Evolutionary conservation across 805 yeast species (phyloP).

Genomic region (Lachancea meyersii): DNA sequence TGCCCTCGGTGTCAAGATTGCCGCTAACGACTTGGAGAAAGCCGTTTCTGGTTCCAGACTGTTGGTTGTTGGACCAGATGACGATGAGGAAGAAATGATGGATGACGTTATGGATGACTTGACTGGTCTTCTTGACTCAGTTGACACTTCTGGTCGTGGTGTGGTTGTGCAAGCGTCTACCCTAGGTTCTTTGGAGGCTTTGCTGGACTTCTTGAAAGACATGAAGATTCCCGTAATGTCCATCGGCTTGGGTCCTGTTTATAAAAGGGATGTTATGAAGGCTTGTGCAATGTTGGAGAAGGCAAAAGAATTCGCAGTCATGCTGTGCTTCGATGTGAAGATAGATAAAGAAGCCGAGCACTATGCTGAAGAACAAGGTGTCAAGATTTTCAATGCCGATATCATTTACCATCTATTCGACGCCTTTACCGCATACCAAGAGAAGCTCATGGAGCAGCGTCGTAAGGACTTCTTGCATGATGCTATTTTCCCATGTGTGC

Average conservation of each 20-base stretch:
- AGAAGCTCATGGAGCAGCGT: slow-evolving; percentile 78
- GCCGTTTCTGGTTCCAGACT: slow-evolving; percentile 99
- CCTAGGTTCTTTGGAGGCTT: slow-evolving; percentile 94
- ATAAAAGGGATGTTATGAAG: slow-evolving; percentile 96
- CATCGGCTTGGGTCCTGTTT: slow-evolving; percentile 96
- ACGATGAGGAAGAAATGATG: slow-evolving; percentile 94
- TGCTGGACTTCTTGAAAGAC: slow-evolving; percentile 92
- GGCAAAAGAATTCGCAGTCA: slow-evolving; percentile 93
- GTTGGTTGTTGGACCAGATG: slow-evolving; percentile 91
- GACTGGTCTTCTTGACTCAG: slow-evolving; percentile 89
- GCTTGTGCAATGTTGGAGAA: slow-evolving; percentile 95
- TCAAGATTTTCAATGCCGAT: slow-evolving; percentile 91
- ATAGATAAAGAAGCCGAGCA: slow-evolving; percentile 98
- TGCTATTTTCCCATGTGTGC: slow-evolving; percentile 92
- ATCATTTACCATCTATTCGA: slow-evolving; percentile 95
- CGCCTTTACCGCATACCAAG: slow-evolving; percentile 87
- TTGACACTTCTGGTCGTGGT: slow-evolving; percentile 92
- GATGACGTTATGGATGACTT: slow-evolving; percentile 98
- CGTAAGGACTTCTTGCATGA: slow-evolving; percentile 81
- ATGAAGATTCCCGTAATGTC: slow-evolving; percentile 99
- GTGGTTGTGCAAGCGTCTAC: slow-evolving; percentile 98
- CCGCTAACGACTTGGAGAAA: slow-evolving; percentile 95
- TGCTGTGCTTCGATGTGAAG: slow-evolving; percentile 97
- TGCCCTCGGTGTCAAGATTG: slow-evolving; percentile 96
- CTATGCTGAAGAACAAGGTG: slow-evolving; percentile 88